Conservation (phyloP, 306 rosid species). For the Arachis stenosperma region DNA sequence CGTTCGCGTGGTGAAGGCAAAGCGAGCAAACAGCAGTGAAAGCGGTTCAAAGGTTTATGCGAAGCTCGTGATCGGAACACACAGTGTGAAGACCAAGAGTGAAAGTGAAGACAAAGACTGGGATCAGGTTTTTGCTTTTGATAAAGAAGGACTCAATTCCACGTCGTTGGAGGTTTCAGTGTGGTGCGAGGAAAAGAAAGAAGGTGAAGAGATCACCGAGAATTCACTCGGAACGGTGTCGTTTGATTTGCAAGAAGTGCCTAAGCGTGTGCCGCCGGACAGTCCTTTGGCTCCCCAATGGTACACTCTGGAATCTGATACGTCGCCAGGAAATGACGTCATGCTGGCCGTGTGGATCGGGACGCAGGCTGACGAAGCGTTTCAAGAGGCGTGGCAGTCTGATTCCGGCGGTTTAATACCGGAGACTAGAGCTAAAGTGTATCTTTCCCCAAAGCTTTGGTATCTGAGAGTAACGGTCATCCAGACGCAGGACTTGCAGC, state of each 20-base stretch:
- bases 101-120: slow-evolving; percentile 68
- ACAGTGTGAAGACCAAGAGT: slow-evolving; percentile 62
- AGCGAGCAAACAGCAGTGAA: slow-evolving; percentile 30
- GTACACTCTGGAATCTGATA: slow-evolving; percentile 78
- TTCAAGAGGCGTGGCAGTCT: slow-evolving; percentile 95
- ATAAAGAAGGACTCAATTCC: slow-evolving; percentile 78
- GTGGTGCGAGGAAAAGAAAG: slow-evolving; percentile 62
- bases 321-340: slow-evolving; percentile 69
- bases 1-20: slow-evolving; percentile 71
- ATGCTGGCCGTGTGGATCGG: slow-evolving; percentile 90
- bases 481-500: slow-evolving; percentile 85
- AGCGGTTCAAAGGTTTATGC: slow-evolving; percentile 41
- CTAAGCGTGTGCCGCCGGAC: slow-evolving; percentile 84
- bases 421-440: slow-evolving; percentile 88
- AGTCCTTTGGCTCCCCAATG: slow-evolving; percentile 94
- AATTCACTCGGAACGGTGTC: slow-evolving; percentile 48
- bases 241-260: slow-evolving; percentile 77
- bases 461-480: slow-evolving; percentile 90
- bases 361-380: slow-evolving; percentile 82
- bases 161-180: slow-evolving; percentile 78
- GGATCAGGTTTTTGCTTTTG: slow-evolving; percentile 89
- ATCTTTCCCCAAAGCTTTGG: slow-evolving; percentile 95
- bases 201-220: slow-evolving; percentile 39
- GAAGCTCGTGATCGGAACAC: slow-evolving; percentile 82
- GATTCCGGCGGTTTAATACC: slow-evolving; percentile 85